Conservation (phyloP, 345 rosid genomes). For the Rhizophora mangle region DNA sequence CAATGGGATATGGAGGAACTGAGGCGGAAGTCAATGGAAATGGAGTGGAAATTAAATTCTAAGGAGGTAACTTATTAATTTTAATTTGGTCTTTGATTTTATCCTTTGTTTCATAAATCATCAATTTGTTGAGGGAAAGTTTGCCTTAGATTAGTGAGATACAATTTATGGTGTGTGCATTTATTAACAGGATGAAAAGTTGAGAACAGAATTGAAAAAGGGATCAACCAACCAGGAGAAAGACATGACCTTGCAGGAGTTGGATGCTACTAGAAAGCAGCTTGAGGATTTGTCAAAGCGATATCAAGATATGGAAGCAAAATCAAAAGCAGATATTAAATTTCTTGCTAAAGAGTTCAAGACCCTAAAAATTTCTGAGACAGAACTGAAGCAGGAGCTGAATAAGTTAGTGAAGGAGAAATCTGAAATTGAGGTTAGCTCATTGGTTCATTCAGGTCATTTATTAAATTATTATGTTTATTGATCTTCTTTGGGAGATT, state of each 20-base stretch:
- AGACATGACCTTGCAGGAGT: conserved; percentile 45
- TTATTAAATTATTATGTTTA: not conserved
- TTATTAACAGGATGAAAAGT: conserved; percentile 53
- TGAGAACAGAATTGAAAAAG: conserved; percentile 35
- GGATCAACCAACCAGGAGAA: conserved; percentile 38
- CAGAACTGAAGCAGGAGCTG: conserved; percentile 64
- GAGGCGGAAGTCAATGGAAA: conserved; percentile 70
- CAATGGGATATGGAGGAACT: conserved; percentile 99
- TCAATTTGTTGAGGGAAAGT: not conserved
- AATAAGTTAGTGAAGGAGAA: conserved; percentile 52
- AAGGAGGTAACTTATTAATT: conserved; percentile 50
- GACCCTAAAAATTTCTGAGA: conserved; percentile 69
- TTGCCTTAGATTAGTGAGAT: not conserved
- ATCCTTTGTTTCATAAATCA: not conserved
- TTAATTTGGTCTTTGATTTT: not conserved
- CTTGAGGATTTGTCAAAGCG: conserved; percentile 56
- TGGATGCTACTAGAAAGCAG: conserved; percentile 67
- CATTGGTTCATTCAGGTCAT: conserved; percentile 16
- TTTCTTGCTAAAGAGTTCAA: conserved; percentile 95
- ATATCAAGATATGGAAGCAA: conserved; percentile 77
- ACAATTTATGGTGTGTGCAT: not conserved
- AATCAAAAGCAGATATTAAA: conserved; percentile 92
- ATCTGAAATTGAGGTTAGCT: conserved; percentile 66
- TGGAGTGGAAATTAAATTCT: conserved; percentile 81
- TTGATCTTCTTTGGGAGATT: too few species aligned